A percentile compares a stretch with the other conserved stretches of the same genome.
Evolutionary conservation across 345 rosid species (phyloP).

Genomic region (Cardamine chenopodiifolia): DNA sequence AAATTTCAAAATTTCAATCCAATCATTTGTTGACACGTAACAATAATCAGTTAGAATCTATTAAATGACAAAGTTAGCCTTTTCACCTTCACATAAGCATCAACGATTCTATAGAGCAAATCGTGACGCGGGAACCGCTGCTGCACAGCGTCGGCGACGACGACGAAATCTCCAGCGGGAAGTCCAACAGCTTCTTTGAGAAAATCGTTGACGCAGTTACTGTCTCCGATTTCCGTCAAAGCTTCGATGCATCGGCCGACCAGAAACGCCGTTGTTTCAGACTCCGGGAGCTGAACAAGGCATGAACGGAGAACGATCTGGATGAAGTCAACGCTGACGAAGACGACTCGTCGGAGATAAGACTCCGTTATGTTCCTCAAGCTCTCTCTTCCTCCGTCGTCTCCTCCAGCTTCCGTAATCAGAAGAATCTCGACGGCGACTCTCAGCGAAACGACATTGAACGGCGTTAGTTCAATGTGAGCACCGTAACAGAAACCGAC

Average conservation of each 20-base stretch:
- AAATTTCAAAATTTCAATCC: not conserved
- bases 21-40: conserved; percentile 1
- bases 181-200: conserved; percentile 56
- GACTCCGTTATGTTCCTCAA: conserved; percentile 60
- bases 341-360: conserved; percentile 58
- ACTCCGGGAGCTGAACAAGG: conserved; percentile 66
- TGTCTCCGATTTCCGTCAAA: conserved; percentile 46
- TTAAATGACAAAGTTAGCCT: not conserved
- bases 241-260: conserved; percentile 65
- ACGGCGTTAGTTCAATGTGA: conserved; percentile 63
- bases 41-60: not conserved
- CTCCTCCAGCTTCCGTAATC: conserved; percentile 52
- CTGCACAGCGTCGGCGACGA: conserved; percentile 59
- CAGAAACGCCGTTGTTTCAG: conserved; percentile 62
- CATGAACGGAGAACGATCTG: conserved; percentile 62
- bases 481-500: conserved; percentile 69
- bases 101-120: conserved; percentile 64
- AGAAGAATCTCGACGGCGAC: conserved; percentile 72
- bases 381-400: conserved; percentile 48
- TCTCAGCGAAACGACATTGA: conserved; percentile 62
- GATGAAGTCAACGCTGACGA: conserved; percentile 49
- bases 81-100: conserved; percentile 70
- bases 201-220: conserved; percentile 42
- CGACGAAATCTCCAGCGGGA: conserved; percentile 51
- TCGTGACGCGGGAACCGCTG: conserved; percentile 62